phyloP scores from a whole-genome alignment of 148 eudicot genomes.

The Persicaria maculosa region DNA sequence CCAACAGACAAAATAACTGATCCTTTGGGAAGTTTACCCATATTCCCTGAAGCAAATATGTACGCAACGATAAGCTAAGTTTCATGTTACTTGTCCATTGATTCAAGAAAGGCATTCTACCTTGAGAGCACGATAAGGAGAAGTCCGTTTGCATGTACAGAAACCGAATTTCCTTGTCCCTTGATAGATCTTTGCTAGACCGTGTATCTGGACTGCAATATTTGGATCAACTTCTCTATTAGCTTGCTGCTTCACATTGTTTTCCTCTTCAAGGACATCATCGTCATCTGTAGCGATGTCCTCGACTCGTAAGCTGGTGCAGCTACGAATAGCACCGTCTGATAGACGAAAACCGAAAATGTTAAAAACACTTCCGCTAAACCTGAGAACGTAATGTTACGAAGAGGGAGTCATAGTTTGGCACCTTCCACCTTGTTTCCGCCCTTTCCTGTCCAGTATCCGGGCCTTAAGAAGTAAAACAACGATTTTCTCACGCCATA shows the following conservation, averaged over 20 bases:
- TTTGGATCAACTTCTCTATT: constrained; percentile 42
- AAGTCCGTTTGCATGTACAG: constrained; percentile 59
- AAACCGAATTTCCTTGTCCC: constrained; percentile 54
- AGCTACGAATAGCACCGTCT: constrained; percentile 76
- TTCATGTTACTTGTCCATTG: too few relatives aligned
- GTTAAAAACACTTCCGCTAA: background rate
- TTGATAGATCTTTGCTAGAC: constrained; percentile 72
- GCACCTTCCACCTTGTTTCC: constrained; percentile 70
- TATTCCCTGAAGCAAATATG: constrained; percentile 40
- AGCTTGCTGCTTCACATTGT: constrained; percentile 51
- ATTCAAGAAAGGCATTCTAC: constrained; percentile 21
- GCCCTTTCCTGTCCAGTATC: constrained; percentile 82
- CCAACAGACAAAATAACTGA: constrained; percentile 90
- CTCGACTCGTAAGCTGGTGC: constrained; percentile 35
- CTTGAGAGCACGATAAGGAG: constrained; percentile 82
- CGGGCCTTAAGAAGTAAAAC: constrained; percentile 62
- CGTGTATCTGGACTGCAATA: constrained; percentile 81
- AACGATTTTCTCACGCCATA: constrained; percentile 74
- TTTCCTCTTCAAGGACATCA: constrained; percentile 86
- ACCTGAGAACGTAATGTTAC: background rate
- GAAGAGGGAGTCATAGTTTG: background rate
- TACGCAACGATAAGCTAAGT: too few relatives aligned
- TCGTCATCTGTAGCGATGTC: constrained; percentile 58
- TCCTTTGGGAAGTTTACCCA: constrained; percentile 80
- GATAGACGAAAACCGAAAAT: background rate